Conservation (phyloP, 371 early-diverging fungal genomes). For the Saksenaea vasiformis region DNA sequence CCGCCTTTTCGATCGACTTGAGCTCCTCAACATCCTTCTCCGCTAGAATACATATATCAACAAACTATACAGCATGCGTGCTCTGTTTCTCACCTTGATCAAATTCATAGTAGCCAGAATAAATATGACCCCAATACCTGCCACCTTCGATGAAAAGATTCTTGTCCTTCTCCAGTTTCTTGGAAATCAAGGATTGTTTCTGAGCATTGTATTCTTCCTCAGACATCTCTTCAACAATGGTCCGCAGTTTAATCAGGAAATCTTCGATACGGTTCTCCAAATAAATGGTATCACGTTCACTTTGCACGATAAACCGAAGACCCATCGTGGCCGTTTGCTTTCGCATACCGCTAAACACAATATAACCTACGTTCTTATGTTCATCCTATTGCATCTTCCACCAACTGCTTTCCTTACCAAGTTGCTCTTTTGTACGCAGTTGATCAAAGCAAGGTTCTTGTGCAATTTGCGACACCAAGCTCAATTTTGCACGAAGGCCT, state of each 20-base stretch:
- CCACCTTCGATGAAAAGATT: conserved; percentile 78
- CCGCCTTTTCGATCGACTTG: conserved; percentile 40
- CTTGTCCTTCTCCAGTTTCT: conserved; percentile 85
- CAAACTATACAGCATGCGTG: neutral
- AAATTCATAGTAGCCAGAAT: conserved; percentile 84
- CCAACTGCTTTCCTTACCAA: conserved; percentile 44
- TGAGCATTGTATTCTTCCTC: conserved; percentile 76
- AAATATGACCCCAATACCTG: conserved; percentile 81
- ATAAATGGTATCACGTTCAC: conserved; percentile 84
- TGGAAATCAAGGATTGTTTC: conserved; percentile 68
- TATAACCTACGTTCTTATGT: conserved; percentile 52
- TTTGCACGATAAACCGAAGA: conserved; percentile 82
- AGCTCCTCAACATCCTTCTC: conserved; percentile 64
- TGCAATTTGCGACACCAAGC: conserved; percentile 75
- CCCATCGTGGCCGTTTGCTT: conserved; percentile 67
- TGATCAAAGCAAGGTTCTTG: conserved; percentile 92
- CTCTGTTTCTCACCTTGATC: conserved; percentile 50
- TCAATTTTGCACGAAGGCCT: conserved; percentile 62
- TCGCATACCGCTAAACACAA: conserved; percentile 74
- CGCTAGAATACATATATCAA: conserved; percentile 16
- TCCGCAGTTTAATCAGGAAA: conserved; percentile 65
- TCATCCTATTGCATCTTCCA: conserved; percentile 23
- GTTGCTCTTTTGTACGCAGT: conserved; percentile 89
- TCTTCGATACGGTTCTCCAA: conserved; percentile 80
- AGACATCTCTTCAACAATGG: conserved; percentile 65